A percentile compares a stretch with the other conserved stretches of the same genome.
Evolutionary conservation across 176 grass and related monocot species (phyloP).

Genomic region (Neostapfia colusana): DNA sequence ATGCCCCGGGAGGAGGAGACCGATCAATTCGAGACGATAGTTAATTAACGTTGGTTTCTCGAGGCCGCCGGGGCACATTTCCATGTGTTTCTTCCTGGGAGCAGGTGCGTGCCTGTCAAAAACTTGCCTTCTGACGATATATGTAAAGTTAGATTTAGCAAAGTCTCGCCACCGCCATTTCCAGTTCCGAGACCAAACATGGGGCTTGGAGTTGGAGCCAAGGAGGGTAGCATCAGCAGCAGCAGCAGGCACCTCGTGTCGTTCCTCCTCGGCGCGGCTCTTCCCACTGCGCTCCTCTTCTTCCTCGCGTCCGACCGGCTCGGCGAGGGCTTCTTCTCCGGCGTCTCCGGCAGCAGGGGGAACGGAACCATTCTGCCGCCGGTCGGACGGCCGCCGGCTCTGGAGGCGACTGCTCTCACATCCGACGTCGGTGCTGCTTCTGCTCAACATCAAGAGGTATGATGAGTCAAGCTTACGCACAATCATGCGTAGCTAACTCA

Average conservation of each 20-base stretch:
- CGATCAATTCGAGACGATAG: neutral
- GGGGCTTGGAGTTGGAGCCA: conserved; percentile 4
- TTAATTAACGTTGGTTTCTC: neutral
- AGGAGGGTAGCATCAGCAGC: conserved; percentile 7
- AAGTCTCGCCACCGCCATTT: neutral
- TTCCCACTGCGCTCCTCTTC: conserved; percentile 29
- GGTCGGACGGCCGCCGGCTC: neutral
- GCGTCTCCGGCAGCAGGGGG: neutral
- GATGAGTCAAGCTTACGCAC: neutral
- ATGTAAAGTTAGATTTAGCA: neutral
- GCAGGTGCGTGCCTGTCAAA: neutral
- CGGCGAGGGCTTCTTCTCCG: conserved; percentile 14
- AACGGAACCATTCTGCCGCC: neutral
- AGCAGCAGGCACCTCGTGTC: neutral
- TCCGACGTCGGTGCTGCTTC: neutral
- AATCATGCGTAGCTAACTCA: neutral
- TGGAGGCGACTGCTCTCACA: neutral
- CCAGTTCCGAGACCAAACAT: neutral
- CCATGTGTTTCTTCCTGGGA: neutral
- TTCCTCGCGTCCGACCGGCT: conserved; percentile 38
- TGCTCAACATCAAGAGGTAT: neutral
- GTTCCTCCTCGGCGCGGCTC: conserved; percentile 53
- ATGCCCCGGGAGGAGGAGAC: neutral
- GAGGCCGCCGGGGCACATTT: neutral
- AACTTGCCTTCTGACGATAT: neutral